A percentile compares a stretch with the other conserved stretches of the same genome.
phyloP scores from a whole-genome alignment of 2,329 filamentous ascomycete species.

The Daldinia sp. region DNA sequence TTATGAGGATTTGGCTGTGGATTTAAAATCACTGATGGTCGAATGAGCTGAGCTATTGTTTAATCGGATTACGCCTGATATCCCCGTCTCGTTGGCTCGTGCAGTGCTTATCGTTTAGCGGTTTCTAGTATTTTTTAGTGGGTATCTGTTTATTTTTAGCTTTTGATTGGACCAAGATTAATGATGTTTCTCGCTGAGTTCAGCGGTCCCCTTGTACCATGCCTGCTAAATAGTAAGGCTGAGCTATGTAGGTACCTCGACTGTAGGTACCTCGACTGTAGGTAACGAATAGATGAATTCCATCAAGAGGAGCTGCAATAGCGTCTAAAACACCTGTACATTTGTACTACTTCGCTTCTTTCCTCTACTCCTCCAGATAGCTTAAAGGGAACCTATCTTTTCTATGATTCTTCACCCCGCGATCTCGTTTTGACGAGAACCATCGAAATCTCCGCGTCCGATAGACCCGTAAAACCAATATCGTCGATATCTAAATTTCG shows the following conservation, averaged over 20 bases:
- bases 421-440: constrained; percentile 1
- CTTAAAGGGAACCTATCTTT: constrained; percentile 1
- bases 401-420: background rate
- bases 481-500: background rate
- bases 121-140: constrained; percentile 6
- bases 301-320: constrained; percentile 31
- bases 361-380: background rate
- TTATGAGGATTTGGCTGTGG: no score
- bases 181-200: background rate
- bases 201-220: background rate
- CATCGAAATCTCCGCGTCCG: background rate
- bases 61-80: constrained; percentile 9
- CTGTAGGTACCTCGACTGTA: background rate
- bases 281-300: constrained; percentile 7
- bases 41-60: constrained; percentile 9
- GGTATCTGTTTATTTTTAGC: background rate
- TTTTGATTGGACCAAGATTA: no score
- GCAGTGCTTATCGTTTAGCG: constrained; percentile 18
- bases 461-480: constrained; percentile 12
- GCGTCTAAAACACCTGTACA: background rate
- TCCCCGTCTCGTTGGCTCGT: constrained; percentile 20
- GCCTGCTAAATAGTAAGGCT: constrained; percentile 35
- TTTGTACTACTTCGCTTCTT: constrained; percentile 4
- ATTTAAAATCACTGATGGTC: constrained; percentile 7
- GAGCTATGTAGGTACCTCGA: constrained; percentile 19